These are phyloP conservation scores for Scheffersomyces stipitis DNA, from an alignment of 805 yeast species.

Conservation along the genomic window DNA sequence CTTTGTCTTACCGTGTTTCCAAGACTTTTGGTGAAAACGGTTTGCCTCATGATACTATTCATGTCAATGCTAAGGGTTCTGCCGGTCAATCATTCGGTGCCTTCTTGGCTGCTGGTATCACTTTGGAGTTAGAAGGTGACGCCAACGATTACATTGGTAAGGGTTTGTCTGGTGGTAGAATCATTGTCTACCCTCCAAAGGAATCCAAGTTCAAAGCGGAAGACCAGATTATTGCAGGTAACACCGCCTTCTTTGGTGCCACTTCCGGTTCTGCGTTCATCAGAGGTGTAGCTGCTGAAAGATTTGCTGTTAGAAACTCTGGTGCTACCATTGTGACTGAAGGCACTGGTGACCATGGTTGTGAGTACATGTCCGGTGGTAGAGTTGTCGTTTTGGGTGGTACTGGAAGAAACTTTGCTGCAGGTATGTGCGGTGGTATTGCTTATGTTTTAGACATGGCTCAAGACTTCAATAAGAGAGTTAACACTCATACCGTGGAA, in stretches of 20 bases:
- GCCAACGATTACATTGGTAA: conserved; percentile 98
- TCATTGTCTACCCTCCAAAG: conserved; percentile 89
- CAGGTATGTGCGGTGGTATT: conserved; percentile 99
- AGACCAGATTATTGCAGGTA: conserved; percentile 95
- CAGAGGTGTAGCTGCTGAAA: conserved; percentile 97
- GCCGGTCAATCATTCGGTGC: conserved; percentile 99
- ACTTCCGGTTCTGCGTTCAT: conserved; percentile 92
- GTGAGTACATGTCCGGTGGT: conserved; percentile 99
- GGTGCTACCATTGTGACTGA: conserved; percentile 97
- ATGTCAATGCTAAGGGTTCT: conserved; percentile 85
- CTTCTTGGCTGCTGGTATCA: conserved; percentile 92
- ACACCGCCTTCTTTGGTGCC: conserved; percentile 97
- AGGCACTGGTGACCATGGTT: conserved; percentile 98
- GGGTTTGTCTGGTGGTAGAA: conserved; percentile 93
- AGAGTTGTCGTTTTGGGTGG: conserved; percentile 89
- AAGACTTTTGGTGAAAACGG: conserved; percentile 92
- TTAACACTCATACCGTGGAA: conserved; percentile 80
- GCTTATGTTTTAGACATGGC: conserved; percentile 95
- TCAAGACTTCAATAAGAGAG: conserved; percentile 80
- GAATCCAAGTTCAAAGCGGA: conserved; percentile 85
- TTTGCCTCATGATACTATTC: conserved; percentile 93
- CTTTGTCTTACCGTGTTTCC: conserved; percentile 90
- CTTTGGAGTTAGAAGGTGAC: conserved; percentile 94
- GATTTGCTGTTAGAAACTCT: conserved; percentile 97
- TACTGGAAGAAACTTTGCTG: conserved; percentile 91